phyloP scores from a whole-genome alignment of 1,139 yeast genomes.

The Lodderomyces theae region DNA sequence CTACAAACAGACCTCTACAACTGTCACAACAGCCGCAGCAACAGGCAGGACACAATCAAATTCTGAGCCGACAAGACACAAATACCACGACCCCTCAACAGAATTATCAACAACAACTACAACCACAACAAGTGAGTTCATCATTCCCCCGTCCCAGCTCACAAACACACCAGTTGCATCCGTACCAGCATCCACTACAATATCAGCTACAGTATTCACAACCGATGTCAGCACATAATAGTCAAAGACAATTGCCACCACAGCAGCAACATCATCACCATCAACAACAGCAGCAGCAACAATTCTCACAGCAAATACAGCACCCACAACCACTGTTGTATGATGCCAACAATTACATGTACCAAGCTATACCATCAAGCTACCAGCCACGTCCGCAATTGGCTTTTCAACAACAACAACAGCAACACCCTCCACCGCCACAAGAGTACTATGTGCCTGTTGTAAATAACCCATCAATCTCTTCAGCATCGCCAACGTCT shows the following conservation, averaged over 20 bases:
- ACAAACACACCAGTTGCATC: no score
- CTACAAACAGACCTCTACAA: not conserved
- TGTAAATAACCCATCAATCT: slow-evolving; percentile 1
- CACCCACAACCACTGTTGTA: slow-evolving; percentile 7
- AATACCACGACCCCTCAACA: slow-evolving; percentile 2
- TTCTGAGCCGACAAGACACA: not conserved
- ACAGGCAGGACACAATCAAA: not conserved
- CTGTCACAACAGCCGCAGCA: not conserved
- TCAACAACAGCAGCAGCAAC: slow-evolving; percentile 11
- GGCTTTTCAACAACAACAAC: slow-evolving; percentile 8
- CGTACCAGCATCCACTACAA: not conserved
- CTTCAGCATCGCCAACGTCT: slow-evolving; percentile 10
- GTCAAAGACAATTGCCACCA: slow-evolving; percentile 1
- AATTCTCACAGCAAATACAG: slow-evolving; percentile 6
- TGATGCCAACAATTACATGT: slow-evolving; percentile 3
- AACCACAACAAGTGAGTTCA: slow-evolving; percentile 5
- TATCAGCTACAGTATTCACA: slow-evolving; percentile 5
- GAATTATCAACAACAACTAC: slow-evolving; percentile 2
- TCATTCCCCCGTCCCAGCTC: slow-evolving; percentile 6
- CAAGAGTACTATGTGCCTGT: slow-evolving; percentile 2
- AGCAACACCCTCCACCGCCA: slow-evolving; percentile 8
- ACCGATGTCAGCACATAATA: not conserved
- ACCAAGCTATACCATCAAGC: slow-evolving; percentile 3
- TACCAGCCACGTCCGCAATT: slow-evolving; percentile 10
- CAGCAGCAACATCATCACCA: slow-evolving; percentile 14